Base-by-base conservation (phyloP, 805 yeast species). In the Tetrapisispora nanseiensis region DNA sequence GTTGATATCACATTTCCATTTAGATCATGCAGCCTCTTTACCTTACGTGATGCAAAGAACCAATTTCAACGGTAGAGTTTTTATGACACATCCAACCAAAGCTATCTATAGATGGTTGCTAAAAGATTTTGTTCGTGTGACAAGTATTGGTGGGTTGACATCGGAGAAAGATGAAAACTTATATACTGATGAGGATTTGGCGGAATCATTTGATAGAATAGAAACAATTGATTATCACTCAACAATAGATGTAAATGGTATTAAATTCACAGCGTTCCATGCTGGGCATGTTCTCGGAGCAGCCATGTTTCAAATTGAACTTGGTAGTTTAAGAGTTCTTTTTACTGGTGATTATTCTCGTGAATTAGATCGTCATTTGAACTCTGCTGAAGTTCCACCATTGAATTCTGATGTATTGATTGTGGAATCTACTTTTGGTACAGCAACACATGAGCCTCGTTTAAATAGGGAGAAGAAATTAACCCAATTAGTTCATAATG, bases 261-360 rank as follows among this genome's bases (percentile, higher is more conserved):
- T 92, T 43, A 72, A 92, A 56, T 90, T 92, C 67, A 92, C 98
- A 1, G 98, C 98, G 1, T 92, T 82, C 62, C 99, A 90, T 66
- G 99, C 99, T 7, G 99, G 99, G n/a, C 99, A 92, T 71, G 99
- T 92, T 11, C 69, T 92, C 34, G 99, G 99, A 42, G 97, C 98
- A 10, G 96, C 97, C 11, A 92, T 92, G 97, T 92, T 81, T 62
- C 80, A 92, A 50, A 76, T 92, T 38, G 99, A 92, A 62, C 82
- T 92, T 54, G 96, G 95, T 16, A 97, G 97, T 0, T 67, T 90
- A 45, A 84, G 86, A 51, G 72, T 86, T 0, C 62, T 92, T 40
- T 92, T 90, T 59, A 92, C 99, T 0, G 99, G 99, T 43, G 99
- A 92, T 62, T 92, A 86, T 57, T 90, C 97, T 3, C 72, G 99